Base-by-base conservation (phyloP, 192 early-diverging fungal species). In the Ambispora gerdemannii region DNA sequence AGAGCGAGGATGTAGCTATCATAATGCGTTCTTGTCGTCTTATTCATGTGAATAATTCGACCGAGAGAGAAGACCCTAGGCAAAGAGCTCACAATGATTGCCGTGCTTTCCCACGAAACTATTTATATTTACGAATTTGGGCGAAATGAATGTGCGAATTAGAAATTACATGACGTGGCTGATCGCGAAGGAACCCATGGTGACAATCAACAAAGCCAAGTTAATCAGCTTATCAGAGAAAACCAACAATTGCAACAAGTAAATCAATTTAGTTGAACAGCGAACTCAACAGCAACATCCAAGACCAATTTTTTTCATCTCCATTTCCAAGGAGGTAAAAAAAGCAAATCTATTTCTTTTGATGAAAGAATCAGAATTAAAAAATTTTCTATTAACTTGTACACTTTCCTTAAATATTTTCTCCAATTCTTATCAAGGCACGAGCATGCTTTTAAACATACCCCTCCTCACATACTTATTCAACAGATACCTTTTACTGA, bases 41-140 rank as follows among this genome's bases (percentile, higher is more conserved):
- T 60, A 60, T 60, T 28, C 59, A 61, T 28, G 28, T 61, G n/a
- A 53, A 53, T 53, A 53, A 53, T 53, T 53, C 25, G n/a, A 61
- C 59, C 0, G 28, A 61, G 3, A 10, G n/a, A 61, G 59, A 61
- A 61, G 59, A 61, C 33, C 32, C 6, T 30, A 8, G 25, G n/a
- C 28, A 28, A 61, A 30, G 27, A 61, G n/a, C 59, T 8, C 51
- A 25, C 25, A 53, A 53, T 53, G 51, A n/a, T 53, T 53, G 51
- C n/a, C 51, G n/a, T 1, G 51, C 51, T 53, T 53, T 53, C 25
- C 25, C 25, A 53, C 51, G 8, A 1, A 53, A 3, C n/a, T 53
- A 53, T 53, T 53, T 53, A n/a, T 53, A 53, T 25, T 24, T 7
- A 53, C 1, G 1, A 53, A 53, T 53, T 53, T 53, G 25, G 51